Evolutionary conservation across 2,329 filamentous ascomycete genomes (phyloP), one percentile per base, ranked within the genome.

Genomic region (Periconia digitata): DNA sequence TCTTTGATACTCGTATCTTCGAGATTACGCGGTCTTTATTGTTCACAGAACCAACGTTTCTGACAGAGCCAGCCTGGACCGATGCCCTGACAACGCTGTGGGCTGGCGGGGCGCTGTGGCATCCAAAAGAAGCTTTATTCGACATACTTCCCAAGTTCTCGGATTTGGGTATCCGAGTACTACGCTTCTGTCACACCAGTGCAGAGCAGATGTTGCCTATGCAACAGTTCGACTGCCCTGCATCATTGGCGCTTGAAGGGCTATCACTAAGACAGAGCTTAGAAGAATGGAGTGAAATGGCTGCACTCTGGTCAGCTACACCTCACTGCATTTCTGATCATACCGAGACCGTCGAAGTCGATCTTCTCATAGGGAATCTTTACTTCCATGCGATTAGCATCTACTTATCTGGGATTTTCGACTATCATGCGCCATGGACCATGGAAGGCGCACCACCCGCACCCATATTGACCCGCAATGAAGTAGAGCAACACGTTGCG

Each of bases 361-460:
- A 66, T n/a, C 37, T 53, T n/a, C 35, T 54, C 6, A 37, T 62
- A 6, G 55, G 38, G 0, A 46, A 50, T 13, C 29, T 49, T 10
- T 64, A 64, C 40, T 64, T 64, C 20, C 46, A 64, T 42, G 59
- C 63, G 0, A 53, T 58, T 10, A 64, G 49, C n/a, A 64, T 64
- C 40, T 66, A 63, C 10, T 59, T 63, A 6, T 64, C 61, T 2
- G 63, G 63, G 1, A 59, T 58, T 1, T 66, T 57, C 23, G 62
- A 64, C 18, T 66, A 66, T 29, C 56, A 63, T 20, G 23, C 34
- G 2, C 47, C 51, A 13, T 65, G 62, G 54, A 58, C 41, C 16
- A 29, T 24, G 1, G 20, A 45, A n/a, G 38, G 18, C 22, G 54
- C 55, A 21, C 42, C 46, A 20, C 16, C 16, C 22, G 46, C 50